Evolutionary conservation across 805 yeast species (phyloP), one percentile per base, ranked within the genome.

Genomic region (Debaryomyces tyrocola): DNA sequence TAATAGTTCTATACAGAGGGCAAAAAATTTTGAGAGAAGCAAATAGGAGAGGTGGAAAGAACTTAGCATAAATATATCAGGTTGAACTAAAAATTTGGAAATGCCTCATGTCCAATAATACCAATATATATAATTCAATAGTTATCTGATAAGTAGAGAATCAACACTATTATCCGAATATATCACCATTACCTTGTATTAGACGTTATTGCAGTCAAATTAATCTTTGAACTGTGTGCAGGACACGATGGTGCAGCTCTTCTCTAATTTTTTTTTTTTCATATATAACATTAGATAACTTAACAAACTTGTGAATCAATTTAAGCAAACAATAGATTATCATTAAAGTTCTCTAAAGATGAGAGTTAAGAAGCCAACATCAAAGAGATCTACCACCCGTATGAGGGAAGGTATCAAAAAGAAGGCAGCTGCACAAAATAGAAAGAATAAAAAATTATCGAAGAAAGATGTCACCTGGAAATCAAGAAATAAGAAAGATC

Each of bases 401-500:
- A 82, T 91, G 88, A 83, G 90, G 62, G 96, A 91, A 67, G 99
- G 99, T 53, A 90, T 94, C 65, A 87, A 89, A 75, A 94, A 90
- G 81, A 94, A 94, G 71, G 91, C 96, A 2, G 80, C 92, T 36
- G 97, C 98, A 6, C 92, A 91, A 58, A 79, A 85, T 53, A 83
- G 95, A 69, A 94, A 94, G 64, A 86, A 87, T 64, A 80, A 77
- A 58, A 94, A 94, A 71, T 54, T 65, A 20, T 79, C 96, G 15
- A 94, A 94, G 78, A 90, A 82, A 63, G 97, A 92, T 66, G 82
- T 82, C 4, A 94, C 98, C 12, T 94, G 99, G 99, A 90, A 81
- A 64, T 87, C 96, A 14, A 83, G 84, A 60, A 69, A 71, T 47
- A 82, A 81, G 59, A 92, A 89, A 69, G 97, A 91, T 65, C 91